Conservation (phyloP, 768 basidiomycete genomes). For the Podaxis rugospora region DNA sequence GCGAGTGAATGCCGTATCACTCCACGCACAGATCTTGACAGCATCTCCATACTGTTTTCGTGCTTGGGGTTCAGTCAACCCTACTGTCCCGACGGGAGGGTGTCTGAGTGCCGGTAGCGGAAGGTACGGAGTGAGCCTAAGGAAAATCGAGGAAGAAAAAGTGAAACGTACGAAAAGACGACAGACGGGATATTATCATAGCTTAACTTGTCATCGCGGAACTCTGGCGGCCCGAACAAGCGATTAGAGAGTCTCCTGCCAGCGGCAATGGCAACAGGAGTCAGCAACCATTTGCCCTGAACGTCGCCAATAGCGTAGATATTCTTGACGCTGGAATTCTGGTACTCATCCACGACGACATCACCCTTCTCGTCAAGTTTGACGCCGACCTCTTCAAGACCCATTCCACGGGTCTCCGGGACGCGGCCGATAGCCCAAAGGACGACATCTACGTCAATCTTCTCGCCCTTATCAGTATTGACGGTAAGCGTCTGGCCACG, state of each 20-base stretch:
- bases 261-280: conserved; percentile 97
- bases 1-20: neutral
- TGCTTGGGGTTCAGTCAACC: conserved; percentile 91
- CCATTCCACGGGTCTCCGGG: conserved; percentile 73
- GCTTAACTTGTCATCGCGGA: conserved; percentile 80
- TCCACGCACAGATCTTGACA: conserved; percentile 82
- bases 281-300: conserved; percentile 86
- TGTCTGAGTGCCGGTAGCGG: conserved; percentile 47
- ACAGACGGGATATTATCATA: conserved; percentile 93
- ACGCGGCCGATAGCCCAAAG: conserved; percentile 95
- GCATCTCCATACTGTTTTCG: conserved; percentile 81
- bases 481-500: conserved; percentile 73
- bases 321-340: conserved; percentile 68
- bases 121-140: neutral
- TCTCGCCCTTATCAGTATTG: conserved; percentile 69
- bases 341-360: conserved; percentile 86
- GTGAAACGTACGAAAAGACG: conserved; percentile 82
- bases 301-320: conserved; percentile 90
- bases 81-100: conserved; percentile 93
- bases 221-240: conserved; percentile 83
- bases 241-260: conserved; percentile 86
- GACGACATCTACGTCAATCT: conserved; percentile 79
- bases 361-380: conserved; percentile 77
- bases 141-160: neutral
- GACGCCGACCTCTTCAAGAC: conserved; percentile 74